Percentiles rank a stretch among this genome's conserved stretches.
phyloP scores from a whole-genome alignment of 805 yeast genomes.

The Yamadazyma phyllophila region DNA sequence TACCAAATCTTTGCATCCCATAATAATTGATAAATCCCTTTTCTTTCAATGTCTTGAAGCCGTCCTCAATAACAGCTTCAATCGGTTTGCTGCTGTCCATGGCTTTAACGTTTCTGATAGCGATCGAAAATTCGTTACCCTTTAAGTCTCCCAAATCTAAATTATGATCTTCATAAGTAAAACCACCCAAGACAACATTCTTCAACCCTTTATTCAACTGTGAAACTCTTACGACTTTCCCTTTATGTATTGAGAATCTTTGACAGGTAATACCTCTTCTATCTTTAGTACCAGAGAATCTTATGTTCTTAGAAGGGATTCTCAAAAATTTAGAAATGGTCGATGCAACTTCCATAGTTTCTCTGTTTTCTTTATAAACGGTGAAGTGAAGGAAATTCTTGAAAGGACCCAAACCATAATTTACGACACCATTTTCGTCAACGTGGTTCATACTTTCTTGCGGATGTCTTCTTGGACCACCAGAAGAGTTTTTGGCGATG shows the following conservation, averaged over 20 bases:
- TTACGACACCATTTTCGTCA: conserved; percentile 52
- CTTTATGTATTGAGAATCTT: conserved; percentile 63
- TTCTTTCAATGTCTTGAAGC: conserved; percentile 56
- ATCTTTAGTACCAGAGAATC: conserved; percentile 95
- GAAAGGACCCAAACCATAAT: conserved; percentile 72
- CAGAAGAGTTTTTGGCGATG: conserved; percentile 41
- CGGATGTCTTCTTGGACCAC: conserved; percentile 35
- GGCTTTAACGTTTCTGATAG: conserved; percentile 68
- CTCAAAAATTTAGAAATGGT: conserved; percentile 70
- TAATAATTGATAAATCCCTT: conserved; percentile 89
- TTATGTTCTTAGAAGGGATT: conserved; percentile 64
- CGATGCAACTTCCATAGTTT: conserved; percentile 92
- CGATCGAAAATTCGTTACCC: conserved; percentile 88
- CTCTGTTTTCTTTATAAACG: conserved; percentile 90
- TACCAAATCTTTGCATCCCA: conserved; percentile 99
- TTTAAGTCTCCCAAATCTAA: conserved; percentile 76
- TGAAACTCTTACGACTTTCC: conserved; percentile 71
- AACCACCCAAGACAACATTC: conserved; percentile 80
- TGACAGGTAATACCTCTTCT: conserved; percentile 95
- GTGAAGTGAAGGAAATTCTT: conserved; percentile 72
- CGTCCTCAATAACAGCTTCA: conserved; percentile 43
- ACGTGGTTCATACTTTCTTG: conserved; percentile 38
- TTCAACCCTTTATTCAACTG: conserved; percentile 72
- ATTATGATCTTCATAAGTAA: conserved; percentile 58
- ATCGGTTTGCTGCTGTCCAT: conserved; percentile 31